These are phyloP conservation scores for Dissoconium aciculare DNA, from an alignment of 2,329 filamentous ascomycete species.

Conservation along the genomic window DNA sequence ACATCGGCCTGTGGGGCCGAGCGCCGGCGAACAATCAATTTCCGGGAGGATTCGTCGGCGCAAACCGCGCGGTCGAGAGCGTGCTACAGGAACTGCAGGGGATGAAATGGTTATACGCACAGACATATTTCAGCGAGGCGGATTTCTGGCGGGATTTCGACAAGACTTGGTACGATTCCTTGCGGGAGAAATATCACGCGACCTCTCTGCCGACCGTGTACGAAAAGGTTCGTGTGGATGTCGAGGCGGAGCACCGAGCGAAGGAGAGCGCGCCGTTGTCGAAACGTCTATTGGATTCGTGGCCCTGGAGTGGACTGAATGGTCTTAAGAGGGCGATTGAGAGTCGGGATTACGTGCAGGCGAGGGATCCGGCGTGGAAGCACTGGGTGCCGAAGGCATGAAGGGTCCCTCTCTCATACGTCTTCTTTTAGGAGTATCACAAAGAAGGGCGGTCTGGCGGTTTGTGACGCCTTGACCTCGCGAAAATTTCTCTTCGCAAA, in stretches of 20 bases:
- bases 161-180: slow-evolving; percentile 41
- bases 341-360: slow-evolving; percentile 12
- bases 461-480: too few species aligned
- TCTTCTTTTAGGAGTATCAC: too few species aligned
- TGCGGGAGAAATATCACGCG: slow-evolving; percentile 46
- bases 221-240: slow-evolving; percentile 47
- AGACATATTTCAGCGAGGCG: slow-evolving; percentile 50
- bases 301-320: slow-evolving; percentile 12
- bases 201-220: slow-evolving; percentile 47
- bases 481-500: too few species aligned
- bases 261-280: slow-evolving; percentile 38
- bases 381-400: slow-evolving; percentile 11
- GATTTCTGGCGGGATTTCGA: slow-evolving; percentile 57
- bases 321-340: slow-evolving; percentile 13
- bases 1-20: slow-evolving; percentile 50
- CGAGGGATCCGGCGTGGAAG: slow-evolving; percentile 14
- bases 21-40: slow-evolving; percentile 28
- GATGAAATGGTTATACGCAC: slow-evolving; percentile 57
- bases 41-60: slow-evolving; percentile 37
- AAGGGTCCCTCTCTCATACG: too few species aligned
- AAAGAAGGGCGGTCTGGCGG: too few species aligned
- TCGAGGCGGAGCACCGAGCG: slow-evolving; percentile 15
- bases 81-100: slow-evolving; percentile 45
- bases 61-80: slow-evolving; percentile 47
- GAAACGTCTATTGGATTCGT: slow-evolving; percentile 24